A percentile compares a stretch with the other conserved stretches of the same genome.
These are phyloP conservation scores for Globisporangium canariense DNA, from an alignment of 352 stramenopile species.

Conservation along the genomic window DNA sequence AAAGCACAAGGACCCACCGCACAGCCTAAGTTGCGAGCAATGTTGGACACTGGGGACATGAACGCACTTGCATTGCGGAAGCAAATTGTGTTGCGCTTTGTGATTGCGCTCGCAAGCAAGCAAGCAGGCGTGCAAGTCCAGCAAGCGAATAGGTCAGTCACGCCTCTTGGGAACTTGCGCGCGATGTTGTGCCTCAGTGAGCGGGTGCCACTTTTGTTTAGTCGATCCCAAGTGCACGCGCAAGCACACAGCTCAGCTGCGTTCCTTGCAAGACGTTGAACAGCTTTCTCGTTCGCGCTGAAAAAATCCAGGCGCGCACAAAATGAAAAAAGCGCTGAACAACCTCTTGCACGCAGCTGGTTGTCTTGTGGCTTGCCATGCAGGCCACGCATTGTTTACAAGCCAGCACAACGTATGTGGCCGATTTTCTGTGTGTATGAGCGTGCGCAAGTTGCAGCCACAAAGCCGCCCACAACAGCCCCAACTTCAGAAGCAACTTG, in stretches of 20 bases:
- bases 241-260: constrained; percentile 1
- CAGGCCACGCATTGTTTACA: neutral
- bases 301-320: neutral
- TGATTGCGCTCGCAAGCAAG: neutral
- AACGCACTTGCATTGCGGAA: neutral
- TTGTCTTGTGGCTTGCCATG: neutral
- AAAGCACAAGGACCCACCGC: neutral
- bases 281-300: neutral
- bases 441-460: constrained; percentile 5
- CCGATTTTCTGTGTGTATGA: neutral
- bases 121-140: neutral
- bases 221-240: neutral
- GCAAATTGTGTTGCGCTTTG: neutral
- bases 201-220: neutral
- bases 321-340: neutral
- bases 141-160: constrained; percentile 4
- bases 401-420: constrained; percentile 4
- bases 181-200: neutral
- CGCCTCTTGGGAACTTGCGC: neutral
- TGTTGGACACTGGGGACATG: neutral
- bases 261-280: neutral
- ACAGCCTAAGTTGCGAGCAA: neutral
- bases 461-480: neutral
- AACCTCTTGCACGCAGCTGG: neutral
- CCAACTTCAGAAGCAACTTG: neutral